Conservation (phyloP, 148 eudicot species). For the Camellia granthamiana region DNA sequence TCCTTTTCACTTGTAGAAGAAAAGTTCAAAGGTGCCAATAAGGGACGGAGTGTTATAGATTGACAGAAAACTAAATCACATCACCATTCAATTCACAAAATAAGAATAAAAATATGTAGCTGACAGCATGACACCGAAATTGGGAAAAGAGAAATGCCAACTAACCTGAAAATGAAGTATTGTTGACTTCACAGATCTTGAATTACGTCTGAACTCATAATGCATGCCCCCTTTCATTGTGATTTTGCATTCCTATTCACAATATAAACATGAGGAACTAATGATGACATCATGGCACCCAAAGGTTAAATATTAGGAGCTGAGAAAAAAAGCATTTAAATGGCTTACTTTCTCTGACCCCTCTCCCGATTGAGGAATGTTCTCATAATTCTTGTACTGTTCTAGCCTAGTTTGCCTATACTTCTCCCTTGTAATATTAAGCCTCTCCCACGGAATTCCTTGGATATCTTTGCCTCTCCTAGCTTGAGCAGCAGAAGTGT, state of each 20-base stretch:
- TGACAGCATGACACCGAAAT: background rate
- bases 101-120: background rate
- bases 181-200: slow-evolving; percentile 77
- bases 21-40: background rate
- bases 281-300: background rate
- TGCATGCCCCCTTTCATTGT: slow-evolving; percentile 53
- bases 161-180: slow-evolving; percentile 87
- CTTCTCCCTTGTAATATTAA: slow-evolving; percentile 68
- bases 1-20: background rate
- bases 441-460: slow-evolving; percentile 88
- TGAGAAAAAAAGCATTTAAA: background rate
- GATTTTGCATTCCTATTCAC: slow-evolving; percentile 53
- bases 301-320: background rate
- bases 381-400: slow-evolving; percentile 82
- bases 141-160: background rate
- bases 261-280: background rate
- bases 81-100: background rate
- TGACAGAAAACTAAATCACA: background rate
- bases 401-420: slow-evolving; percentile 71
- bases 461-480: slow-evolving; percentile 82
- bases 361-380: slow-evolving; percentile 72
- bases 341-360: slow-evolving; percentile 53
- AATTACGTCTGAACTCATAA: slow-evolving; percentile 71
- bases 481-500: slow-evolving; percentile 77
- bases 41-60: background rate